phyloP scores from a whole-genome alignment of 2,329 filamentous ascomycete genomes.

The Botrytis byssoidea region DNA sequence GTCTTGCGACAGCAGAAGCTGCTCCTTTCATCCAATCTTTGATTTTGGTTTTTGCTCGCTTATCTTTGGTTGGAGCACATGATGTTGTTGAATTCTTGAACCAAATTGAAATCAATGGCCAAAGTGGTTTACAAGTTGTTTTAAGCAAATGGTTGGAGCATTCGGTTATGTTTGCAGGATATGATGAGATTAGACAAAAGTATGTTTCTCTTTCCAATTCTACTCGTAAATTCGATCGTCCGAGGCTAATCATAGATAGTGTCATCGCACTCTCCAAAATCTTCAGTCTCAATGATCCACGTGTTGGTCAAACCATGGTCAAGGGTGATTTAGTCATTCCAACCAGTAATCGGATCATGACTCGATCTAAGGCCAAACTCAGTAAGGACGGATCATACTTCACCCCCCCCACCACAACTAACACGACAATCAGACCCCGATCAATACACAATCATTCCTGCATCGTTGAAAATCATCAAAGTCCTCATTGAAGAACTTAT shows the following conservation, averaged over 20 bases:
- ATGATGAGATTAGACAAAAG: constrained; percentile 97
- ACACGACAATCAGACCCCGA: constrained; percentile 65
- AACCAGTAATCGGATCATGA: constrained; percentile 83
- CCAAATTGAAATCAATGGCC: constrained; percentile 74
- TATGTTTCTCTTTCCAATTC: constrained; percentile 46
- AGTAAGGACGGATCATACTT: constrained; percentile 51
- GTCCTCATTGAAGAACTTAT: constrained; percentile 89
- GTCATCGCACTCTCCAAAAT: constrained; percentile 91
- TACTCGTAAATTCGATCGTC: neutral
- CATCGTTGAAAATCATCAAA: constrained; percentile 93
- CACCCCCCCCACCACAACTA: constrained; percentile 2
- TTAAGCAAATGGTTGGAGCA: constrained; percentile 96
- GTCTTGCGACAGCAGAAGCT: constrained; percentile 77
- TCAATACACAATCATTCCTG: constrained; percentile 81
- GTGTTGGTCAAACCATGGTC: constrained; percentile 75
- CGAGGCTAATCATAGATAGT: constrained; percentile 48
- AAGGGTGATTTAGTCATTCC: constrained; percentile 88
- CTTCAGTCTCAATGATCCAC: constrained; percentile 80
- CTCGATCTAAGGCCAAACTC: constrained; percentile 81
- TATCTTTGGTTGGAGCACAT: constrained; percentile 78
- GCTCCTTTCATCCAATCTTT: constrained; percentile 93
- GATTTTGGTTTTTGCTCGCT: constrained; percentile 89
- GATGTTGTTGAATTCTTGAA: constrained; percentile 92
- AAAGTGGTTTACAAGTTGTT: constrained; percentile 85
- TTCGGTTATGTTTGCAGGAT: constrained; percentile 94